Conservation (phyloP, 768 basidiomycete genomes). For the Pisolithus tinctorius region DNA sequence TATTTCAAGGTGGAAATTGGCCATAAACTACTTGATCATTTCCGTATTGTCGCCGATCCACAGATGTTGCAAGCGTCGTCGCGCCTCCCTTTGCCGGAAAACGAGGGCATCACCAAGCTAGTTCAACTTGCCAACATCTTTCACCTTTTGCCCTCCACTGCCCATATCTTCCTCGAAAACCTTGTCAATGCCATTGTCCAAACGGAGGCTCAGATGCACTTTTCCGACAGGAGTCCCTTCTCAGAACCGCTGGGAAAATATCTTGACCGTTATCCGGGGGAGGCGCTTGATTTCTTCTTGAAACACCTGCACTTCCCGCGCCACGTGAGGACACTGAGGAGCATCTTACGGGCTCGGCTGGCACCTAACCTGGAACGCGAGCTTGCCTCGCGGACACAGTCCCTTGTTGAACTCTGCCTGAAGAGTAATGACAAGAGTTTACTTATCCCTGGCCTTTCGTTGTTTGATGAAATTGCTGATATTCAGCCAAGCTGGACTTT, state of each 20-base stretch:
- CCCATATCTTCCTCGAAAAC: slow-evolving; percentile 84
- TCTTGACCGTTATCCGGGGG: slow-evolving; percentile 81
- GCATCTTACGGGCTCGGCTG: slow-evolving; percentile 70
- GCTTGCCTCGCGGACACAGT: slow-evolving; percentile 51
- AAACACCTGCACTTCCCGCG: slow-evolving; percentile 70
- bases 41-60: slow-evolving; percentile 86
- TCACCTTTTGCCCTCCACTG: slow-evolving; percentile 89
- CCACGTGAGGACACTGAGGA: slow-evolving; percentile 78
- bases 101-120: slow-evolving; percentile 87
- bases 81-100: slow-evolving; percentile 73
- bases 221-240: slow-evolving; percentile 85
- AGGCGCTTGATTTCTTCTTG: slow-evolving; percentile 83
- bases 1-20: slow-evolving; percentile 99
- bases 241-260: slow-evolving; percentile 89
- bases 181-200: slow-evolving; percentile 87
- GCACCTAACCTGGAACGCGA: slow-evolving; percentile 73
- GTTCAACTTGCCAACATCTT: slow-evolving; percentile 96
- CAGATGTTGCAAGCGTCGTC: slow-evolving; percentile 77
- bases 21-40: slow-evolving; percentile 93
- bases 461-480: slow-evolving; percentile 70
- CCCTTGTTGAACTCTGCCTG: slow-evolving; percentile 47
- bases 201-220: slow-evolving; percentile 87
- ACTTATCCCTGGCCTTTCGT: slow-evolving; percentile 62
- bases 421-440: slow-evolving; percentile 42
- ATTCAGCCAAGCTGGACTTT: slow-evolving; percentile 66